phyloP scores from a whole-genome alignment of 495 filamentous ascomycete genomes.

The Penicillium fimorum region DNA sequence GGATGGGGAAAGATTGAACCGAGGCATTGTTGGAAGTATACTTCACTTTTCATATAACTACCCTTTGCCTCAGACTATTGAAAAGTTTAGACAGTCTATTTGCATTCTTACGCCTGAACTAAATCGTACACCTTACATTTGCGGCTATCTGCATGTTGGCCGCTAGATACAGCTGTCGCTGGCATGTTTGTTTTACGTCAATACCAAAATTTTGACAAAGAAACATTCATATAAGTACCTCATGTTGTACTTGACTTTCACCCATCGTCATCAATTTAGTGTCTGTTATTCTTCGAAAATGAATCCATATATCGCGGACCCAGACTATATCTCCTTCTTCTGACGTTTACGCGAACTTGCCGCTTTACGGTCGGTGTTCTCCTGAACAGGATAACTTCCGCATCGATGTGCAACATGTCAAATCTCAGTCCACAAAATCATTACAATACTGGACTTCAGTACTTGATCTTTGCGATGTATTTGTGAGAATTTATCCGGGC shows the following conservation, averaged over 20 bases:
- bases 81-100: no score
- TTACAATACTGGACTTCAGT: conserved; percentile 41
- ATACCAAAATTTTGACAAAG: not conserved
- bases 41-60: no score
- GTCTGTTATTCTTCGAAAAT: not conserved
- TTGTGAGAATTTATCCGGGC: conserved; percentile 33
- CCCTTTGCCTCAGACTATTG: no score
- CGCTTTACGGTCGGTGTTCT: conserved; percentile 37
- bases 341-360: conserved; percentile 37
- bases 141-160: not conserved
- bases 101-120: no score
- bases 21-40: not conserved
- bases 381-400: conserved; percentile 34
- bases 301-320: conserved; percentile 38
- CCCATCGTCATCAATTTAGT: not conserved
- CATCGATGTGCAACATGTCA: conserved; percentile 33
- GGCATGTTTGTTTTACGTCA: not conserved
- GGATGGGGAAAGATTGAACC: not conserved
- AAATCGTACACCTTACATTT: not conserved
- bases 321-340: conserved; percentile 32
- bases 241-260: no score
- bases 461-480: conserved; percentile 30
- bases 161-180: no score
- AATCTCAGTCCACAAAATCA: conserved; percentile 29
- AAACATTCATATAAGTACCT: not conserved